Percentiles rank a stretch among this genome's conserved stretches.
Conservation (phyloP, 495 filamentous ascomycete species). For the Pyrenopolyporus hunteri region DNA sequence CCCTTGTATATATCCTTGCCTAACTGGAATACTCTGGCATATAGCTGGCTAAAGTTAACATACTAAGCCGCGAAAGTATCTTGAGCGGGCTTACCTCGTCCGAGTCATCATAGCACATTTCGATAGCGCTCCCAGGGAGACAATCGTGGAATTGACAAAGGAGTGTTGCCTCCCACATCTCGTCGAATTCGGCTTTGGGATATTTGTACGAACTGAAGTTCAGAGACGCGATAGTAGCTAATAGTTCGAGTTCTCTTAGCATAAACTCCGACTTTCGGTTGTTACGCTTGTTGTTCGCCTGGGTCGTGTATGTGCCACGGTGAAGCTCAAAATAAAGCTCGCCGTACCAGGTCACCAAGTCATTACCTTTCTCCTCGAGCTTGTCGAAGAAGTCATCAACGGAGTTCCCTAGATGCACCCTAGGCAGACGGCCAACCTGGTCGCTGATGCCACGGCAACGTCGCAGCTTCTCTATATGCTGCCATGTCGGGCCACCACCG, state of each 20-base stretch:
- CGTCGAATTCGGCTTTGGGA: conserved; percentile 87
- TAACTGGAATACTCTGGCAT: conserved; percentile 79
- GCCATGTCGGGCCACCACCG: conserved; percentile 92
- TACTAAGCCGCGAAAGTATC: neutral
- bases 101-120: conserved; percentile 96
- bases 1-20: conserved; percentile 73
- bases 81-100: conserved; percentile 61
- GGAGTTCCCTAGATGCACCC: conserved; percentile 86
- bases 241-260: conserved; percentile 83
- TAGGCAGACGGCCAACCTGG: conserved; percentile 78
- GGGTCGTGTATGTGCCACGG: conserved; percentile 94
- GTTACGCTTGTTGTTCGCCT: conserved; percentile 94
- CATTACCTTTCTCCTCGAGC: conserved; percentile 75
- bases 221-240: conserved; percentile 86
- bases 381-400: conserved; percentile 96
- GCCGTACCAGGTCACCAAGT: conserved; percentile 96
- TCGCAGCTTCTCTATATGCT: conserved; percentile 91
- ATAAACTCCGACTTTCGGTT: conserved; percentile 86
- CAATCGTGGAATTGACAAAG: conserved; percentile 98
- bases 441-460: conserved; percentile 95
- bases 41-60: conserved; percentile 59
- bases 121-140: conserved; percentile 91
- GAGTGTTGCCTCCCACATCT: conserved; percentile 87
- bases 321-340: conserved; percentile 98
- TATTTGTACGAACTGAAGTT: conserved; percentile 77